A percentile compares a stretch with the other conserved stretches of the same genome.
These are phyloP conservation scores for Euphorbia lathyris DNA, from an alignment of 345 rosid genomes.

Conservation along the genomic window DNA sequence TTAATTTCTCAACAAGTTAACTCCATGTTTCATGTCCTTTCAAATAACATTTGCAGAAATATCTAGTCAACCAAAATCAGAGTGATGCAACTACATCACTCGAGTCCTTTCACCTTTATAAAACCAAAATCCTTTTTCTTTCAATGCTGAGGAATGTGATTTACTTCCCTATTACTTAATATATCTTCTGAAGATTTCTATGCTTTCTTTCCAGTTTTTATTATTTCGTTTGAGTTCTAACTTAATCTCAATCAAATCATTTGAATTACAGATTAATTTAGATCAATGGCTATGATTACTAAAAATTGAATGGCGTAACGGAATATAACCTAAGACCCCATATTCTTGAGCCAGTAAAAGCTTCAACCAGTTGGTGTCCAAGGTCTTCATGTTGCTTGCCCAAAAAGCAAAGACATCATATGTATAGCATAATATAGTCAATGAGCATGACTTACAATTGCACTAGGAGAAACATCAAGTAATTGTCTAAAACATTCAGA, in stretches of 20 bases:
- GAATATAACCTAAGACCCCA: not conserved
- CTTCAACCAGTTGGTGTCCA: too few species aligned
- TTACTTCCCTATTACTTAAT: not conserved
- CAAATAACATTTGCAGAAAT: not conserved
- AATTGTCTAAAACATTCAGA: not conserved
- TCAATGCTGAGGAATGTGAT: not conserved
- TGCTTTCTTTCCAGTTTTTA: not conserved
- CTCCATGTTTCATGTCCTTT: not conserved
- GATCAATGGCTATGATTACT: not conserved
- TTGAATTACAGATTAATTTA: conserved; percentile 2
- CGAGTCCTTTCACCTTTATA: not conserved
- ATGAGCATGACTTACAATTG: not conserved
- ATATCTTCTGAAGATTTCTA: not conserved
- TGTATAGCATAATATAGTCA: not conserved
- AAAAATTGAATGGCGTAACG: not conserved
- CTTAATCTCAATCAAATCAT: not conserved
- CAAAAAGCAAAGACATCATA: not conserved
- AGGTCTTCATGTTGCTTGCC: not conserved
- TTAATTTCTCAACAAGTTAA: not conserved
- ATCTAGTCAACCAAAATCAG: not conserved
- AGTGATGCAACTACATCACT: not conserved
- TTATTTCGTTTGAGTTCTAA: not conserved
- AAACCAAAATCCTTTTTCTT: not conserved
- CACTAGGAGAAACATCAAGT: not conserved
- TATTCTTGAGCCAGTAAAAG: conserved; percentile 1